These are phyloP conservation scores for Penicillium sp. DNA, from an alignment of 2,329 filamentous ascomycete genomes.

Conservation along the genomic window DNA sequence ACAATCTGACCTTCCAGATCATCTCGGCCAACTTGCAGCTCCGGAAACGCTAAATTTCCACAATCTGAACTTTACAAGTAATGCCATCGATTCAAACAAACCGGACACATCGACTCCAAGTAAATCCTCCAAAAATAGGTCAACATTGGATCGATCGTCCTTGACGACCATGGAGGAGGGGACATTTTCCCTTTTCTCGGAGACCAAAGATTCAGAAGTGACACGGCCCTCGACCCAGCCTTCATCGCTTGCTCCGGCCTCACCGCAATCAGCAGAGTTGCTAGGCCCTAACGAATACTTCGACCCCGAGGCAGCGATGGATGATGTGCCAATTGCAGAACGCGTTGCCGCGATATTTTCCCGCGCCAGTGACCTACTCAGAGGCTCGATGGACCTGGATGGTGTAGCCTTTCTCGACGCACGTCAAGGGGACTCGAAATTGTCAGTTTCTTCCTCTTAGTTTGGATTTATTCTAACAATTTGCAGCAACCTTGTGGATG, in stretches of 20 bases:
- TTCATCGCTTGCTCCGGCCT: background rate
- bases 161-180: background rate
- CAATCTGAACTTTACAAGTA: background rate
- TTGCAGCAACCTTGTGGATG: conserved; percentile 14
- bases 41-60: background rate
- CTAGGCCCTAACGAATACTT: background rate
- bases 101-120: background rate
- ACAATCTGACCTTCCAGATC: conserved; percentile 1
- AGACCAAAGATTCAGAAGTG: background rate
- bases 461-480: background rate
- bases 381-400: conserved; percentile 44
- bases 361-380: conserved; percentile 46
- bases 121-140: background rate
- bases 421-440: conserved; percentile 17
- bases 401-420: conserved; percentile 36
- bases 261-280: background rate
- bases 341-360: conserved; percentile 38
- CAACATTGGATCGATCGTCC: background rate
- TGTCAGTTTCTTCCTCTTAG: conserved; percentile 14
- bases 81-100: background rate
- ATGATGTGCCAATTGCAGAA: conserved; percentile 15
- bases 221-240: background rate
- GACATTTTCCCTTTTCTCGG: background rate
- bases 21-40: conserved; percentile 12
- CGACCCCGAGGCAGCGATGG: conserved; percentile 1